Conservation (phyloP, 495 filamentous ascomycete species). For the Aspergillus haitiensis region DNA sequence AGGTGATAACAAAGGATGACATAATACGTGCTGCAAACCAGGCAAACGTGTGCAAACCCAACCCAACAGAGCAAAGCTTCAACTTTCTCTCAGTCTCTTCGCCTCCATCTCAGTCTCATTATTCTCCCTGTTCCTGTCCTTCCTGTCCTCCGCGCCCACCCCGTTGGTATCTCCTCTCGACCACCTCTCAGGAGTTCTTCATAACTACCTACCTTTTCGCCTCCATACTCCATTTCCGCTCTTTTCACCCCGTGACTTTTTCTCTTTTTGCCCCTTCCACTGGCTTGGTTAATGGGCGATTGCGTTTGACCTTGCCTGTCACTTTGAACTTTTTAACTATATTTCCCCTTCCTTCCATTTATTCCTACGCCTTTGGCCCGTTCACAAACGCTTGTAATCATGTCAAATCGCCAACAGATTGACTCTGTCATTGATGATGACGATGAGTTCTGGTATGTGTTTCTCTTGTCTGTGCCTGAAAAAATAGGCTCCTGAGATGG, state of each 20-base stretch:
- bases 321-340: slow-evolving; percentile 1
- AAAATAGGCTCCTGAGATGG: slow-evolving; percentile 4
- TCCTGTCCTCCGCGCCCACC: slow-evolving; percentile 25
- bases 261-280: slow-evolving; percentile 25
- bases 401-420: slow-evolving; percentile 70
- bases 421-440: slow-evolving; percentile 98
- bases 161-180: slow-evolving; percentile 24
- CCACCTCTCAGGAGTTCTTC: slow-evolving; percentile 21
- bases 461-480: neutral
- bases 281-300: slow-evolving; percentile 30
- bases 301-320: slow-evolving; percentile 29
- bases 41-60: slow-evolving; percentile 40
- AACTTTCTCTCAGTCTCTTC: slow-evolving; percentile 35
- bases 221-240: slow-evolving; percentile 2
- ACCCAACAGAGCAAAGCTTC: slow-evolving; percentile 43
- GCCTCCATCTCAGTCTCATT: slow-evolving; percentile 24
- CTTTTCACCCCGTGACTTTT: slow-evolving; percentile 16
- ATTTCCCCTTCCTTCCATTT: slow-evolving; percentile 24
- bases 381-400: slow-evolving; percentile 36
- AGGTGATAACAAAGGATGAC: slow-evolving; percentile 20
- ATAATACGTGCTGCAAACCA: slow-evolving; percentile 28
- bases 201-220: slow-evolving; percentile 1
- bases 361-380: slow-evolving; percentile 10
- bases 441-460: slow-evolving; percentile 81
- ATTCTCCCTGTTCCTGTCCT: slow-evolving; percentile 17